A percentile compares a stretch with the other conserved stretches of the same genome.
Evolutionary conservation across 179 eudicot species (phyloP).

Genomic region (Pouteria campechiana): DNA sequence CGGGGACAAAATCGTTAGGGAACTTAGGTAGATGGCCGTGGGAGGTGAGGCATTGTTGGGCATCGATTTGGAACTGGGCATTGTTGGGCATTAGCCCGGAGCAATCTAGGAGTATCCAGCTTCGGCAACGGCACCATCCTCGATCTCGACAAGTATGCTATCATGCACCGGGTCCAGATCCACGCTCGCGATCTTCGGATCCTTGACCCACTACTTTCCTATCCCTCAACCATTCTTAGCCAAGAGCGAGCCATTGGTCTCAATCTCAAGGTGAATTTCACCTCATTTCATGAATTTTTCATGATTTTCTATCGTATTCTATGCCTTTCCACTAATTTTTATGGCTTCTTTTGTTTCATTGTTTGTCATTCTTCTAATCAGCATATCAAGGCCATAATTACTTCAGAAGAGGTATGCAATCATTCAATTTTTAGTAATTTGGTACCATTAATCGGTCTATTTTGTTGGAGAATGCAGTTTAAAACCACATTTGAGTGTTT

Average conservation of each 20-base stretch:
- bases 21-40: too few species aligned
- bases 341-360: neutral
- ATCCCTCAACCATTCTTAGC: slow-evolving; percentile 77
- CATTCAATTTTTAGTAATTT: neutral
- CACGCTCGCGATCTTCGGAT: slow-evolving; percentile 80
- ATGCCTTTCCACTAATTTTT: neutral
- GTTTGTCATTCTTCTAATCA: slow-evolving; percentile 12
- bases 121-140: slow-evolving; percentile 37
- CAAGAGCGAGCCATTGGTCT: slow-evolving; percentile 77
- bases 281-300: neutral
- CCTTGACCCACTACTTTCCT: slow-evolving; percentile 74
- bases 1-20: too few species aligned
- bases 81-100: slow-evolving; percentile 24
- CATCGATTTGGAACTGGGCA: slow-evolving; percentile 72
- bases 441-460: too few species aligned
- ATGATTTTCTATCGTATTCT: neutral
- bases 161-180: slow-evolving; percentile 57
- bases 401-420: slow-evolving; percentile 68
- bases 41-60: too few species aligned
- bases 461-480: neutral
- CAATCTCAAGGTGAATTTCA: slow-evolving; percentile 61
- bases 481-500: neutral
- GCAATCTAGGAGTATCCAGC: too few species aligned
- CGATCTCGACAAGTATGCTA: slow-evolving; percentile 67
- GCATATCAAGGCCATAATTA: slow-evolving; percentile 92